Percentiles rank a stretch among this genome's conserved stretches.
phyloP scores from a whole-genome alignment of 2,329 filamentous ascomycete genomes.

The Cryphonectria radicalis region DNA sequence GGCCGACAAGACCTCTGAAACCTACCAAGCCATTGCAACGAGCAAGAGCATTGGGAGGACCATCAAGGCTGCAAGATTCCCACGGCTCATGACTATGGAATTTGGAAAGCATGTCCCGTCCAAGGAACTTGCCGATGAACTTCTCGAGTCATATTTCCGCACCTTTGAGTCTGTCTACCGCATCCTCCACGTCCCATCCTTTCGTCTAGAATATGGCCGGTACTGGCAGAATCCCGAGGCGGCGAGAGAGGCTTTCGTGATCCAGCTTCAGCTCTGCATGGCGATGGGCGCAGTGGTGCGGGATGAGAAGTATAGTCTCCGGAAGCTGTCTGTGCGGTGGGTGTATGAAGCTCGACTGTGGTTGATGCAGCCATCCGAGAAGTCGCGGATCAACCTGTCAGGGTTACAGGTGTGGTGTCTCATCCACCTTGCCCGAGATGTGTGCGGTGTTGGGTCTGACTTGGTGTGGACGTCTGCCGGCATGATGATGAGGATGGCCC shows the following conservation, averaged over 20 bases:
- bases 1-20: constrained; percentile 43
- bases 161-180: constrained; percentile 53
- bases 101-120: constrained; percentile 50
- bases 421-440: constrained; percentile 48
- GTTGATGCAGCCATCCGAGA: constrained; percentile 57
- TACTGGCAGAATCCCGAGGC: constrained; percentile 52
- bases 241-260: constrained; percentile 54
- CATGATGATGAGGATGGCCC: constrained; percentile 48
- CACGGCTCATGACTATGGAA: constrained; percentile 49
- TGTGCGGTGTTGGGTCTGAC: constrained; percentile 46
- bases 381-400: constrained; percentile 53
- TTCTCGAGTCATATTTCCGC: constrained; percentile 54
- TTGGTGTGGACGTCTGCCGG: constrained; percentile 54
- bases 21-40: constrained; percentile 45
- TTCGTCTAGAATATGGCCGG: constrained; percentile 49
- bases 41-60: constrained; percentile 57
- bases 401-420: constrained; percentile 54
- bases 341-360: constrained; percentile 61
- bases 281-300: constrained; percentile 59
- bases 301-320: constrained; percentile 55
- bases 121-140: constrained; percentile 47
- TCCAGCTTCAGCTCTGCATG: constrained; percentile 62
- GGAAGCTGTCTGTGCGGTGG: constrained; percentile 57
- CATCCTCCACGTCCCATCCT: constrained; percentile 56
- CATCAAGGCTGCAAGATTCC: constrained; percentile 55